phyloP scores from a whole-genome alignment of 768 basidiomycete genomes.

The Trametes cinnabarina region DNA sequence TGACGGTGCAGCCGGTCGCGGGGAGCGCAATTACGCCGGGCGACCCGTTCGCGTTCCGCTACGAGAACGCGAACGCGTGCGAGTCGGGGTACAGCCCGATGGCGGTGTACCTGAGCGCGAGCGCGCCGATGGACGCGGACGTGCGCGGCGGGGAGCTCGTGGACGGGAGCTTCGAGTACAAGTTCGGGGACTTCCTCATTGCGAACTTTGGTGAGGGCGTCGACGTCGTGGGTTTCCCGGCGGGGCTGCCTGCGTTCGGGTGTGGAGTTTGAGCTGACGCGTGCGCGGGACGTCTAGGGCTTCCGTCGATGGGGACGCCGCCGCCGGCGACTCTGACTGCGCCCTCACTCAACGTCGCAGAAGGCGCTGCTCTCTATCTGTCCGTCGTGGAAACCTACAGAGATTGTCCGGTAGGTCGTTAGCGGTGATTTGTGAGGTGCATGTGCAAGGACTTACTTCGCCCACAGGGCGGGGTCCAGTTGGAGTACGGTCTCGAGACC shows the following conservation, averaged over 20 bases:
- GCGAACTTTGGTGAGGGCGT: slow-evolving; percentile 24
- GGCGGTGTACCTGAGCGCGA: slow-evolving; percentile 15
- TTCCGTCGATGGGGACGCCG: slow-evolving; percentile 17
- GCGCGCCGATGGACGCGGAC: slow-evolving; percentile 9
- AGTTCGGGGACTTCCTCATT: slow-evolving; percentile 22
- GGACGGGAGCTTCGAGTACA: slow-evolving; percentile 16
- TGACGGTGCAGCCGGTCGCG: slow-evolving; percentile 7
- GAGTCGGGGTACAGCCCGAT: slow-evolving; percentile 22
- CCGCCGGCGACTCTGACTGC: slow-evolving; percentile 14
- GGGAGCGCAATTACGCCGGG: slow-evolving; percentile 12
- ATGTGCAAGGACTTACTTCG: background rate
- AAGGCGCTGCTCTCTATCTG: slow-evolving; percentile 15
- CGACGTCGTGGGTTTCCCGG: too few relatives aligned
- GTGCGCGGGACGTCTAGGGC: slow-evolving; percentile 1
- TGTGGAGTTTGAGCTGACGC: too few relatives aligned
- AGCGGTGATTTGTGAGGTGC: background rate
- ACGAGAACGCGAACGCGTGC: slow-evolving; percentile 19
- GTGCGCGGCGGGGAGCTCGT: slow-evolving; percentile 14
- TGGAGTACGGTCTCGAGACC: slow-evolving; percentile 20
- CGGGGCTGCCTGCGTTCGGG: too few relatives aligned
- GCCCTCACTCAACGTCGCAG: slow-evolving; percentile 8
- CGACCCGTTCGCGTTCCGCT: slow-evolving; percentile 17
- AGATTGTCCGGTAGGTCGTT: slow-evolving; percentile 20
- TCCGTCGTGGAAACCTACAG: slow-evolving; percentile 20
- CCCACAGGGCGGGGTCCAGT: slow-evolving; percentile 4